Percentiles rank a stretch among this genome's conserved stretches.
Conservation (phyloP, 2,329 filamentous ascomycete species). For the Calonectria multiphialidica region DNA sequence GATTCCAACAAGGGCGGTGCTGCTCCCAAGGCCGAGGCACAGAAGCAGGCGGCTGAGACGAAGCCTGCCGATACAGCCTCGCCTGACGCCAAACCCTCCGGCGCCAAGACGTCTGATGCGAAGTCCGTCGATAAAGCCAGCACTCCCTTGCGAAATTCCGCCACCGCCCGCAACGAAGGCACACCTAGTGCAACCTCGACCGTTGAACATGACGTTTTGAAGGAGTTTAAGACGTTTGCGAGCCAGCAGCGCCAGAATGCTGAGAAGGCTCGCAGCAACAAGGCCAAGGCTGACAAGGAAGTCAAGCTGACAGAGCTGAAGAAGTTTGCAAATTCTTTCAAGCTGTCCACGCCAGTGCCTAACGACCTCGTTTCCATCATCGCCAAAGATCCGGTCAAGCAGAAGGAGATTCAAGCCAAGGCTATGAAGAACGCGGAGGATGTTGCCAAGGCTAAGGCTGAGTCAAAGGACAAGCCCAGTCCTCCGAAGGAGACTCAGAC, state of each 20-base stretch:
- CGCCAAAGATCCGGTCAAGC: slow-evolving; percentile 95
- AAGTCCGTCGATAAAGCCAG: slow-evolving; percentile 44
- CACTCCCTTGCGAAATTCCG: slow-evolving; percentile 47
- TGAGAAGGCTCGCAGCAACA: slow-evolving; percentile 68
- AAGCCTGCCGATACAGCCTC: slow-evolving; percentile 40
- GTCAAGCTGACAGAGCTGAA: slow-evolving; percentile 94
- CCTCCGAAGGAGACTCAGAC: slow-evolving; percentile 60
- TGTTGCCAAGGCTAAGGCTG: slow-evolving; percentile 66
- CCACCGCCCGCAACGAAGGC: slow-evolving; percentile 54
- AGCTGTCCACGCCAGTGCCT: slow-evolving; percentile 92
- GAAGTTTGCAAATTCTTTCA: slow-evolving; percentile 95
- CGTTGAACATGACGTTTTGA: slow-evolving; percentile 72
- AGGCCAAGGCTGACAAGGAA: slow-evolving; percentile 82
- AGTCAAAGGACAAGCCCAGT: slow-evolving; percentile 56
- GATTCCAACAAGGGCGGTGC: slow-evolving; percentile 47
- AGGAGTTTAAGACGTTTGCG: slow-evolving; percentile 75
- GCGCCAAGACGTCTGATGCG: slow-evolving; percentile 45
- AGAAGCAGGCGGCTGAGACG: slow-evolving; percentile 42
- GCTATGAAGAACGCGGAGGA: slow-evolving; percentile 82
- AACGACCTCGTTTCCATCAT: slow-evolving; percentile 93
- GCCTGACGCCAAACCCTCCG: slow-evolving; percentile 46
- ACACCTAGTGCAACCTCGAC: slow-evolving; percentile 69
- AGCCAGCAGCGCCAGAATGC: slow-evolving; percentile 66
- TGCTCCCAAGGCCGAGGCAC: slow-evolving; percentile 41
- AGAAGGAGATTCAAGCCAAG: slow-evolving; percentile 92